Evolutionary conservation across 169 alveolate genomes (phyloP).

Genomic region (Plasmodium malariae): DNA sequence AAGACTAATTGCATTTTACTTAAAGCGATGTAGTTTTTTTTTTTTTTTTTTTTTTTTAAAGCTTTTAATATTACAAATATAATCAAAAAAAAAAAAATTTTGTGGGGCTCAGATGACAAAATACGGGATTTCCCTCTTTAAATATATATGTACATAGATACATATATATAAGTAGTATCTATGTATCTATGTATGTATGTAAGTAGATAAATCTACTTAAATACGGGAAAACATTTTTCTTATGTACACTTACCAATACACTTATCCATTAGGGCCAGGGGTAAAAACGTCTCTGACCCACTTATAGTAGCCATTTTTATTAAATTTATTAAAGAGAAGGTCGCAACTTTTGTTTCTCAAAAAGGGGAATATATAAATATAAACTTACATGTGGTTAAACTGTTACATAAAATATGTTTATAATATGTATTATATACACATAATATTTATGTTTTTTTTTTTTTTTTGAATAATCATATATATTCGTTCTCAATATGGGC

Average conservation of each 20-base stretch:
- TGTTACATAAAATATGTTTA: background rate
- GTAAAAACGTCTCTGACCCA: conserved; percentile 87
- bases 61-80: background rate
- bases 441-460: no score
- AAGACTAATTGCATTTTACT: background rate
- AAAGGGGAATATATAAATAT: background rate
- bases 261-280: conserved; percentile 95
- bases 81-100: background rate
- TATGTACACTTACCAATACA: conserved; percentile 84
- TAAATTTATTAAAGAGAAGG: no score
- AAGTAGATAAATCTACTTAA: background rate
- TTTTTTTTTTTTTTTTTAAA: background rate
- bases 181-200: no score
- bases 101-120: background rate
- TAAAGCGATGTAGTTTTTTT: background rate
- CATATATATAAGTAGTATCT: background rate
- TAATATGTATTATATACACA: no score
- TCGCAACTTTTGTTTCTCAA: background rate
- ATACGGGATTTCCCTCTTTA: background rate
- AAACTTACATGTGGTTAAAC: background rate
- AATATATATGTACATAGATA: background rate
- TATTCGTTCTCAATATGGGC: no score
- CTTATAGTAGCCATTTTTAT: conserved; percentile 84
- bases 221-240: background rate
- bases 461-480: no score